Base-by-base conservation (phyloP, 345 rosid genomes). In the Lagerstroemia speciosa region DNA sequence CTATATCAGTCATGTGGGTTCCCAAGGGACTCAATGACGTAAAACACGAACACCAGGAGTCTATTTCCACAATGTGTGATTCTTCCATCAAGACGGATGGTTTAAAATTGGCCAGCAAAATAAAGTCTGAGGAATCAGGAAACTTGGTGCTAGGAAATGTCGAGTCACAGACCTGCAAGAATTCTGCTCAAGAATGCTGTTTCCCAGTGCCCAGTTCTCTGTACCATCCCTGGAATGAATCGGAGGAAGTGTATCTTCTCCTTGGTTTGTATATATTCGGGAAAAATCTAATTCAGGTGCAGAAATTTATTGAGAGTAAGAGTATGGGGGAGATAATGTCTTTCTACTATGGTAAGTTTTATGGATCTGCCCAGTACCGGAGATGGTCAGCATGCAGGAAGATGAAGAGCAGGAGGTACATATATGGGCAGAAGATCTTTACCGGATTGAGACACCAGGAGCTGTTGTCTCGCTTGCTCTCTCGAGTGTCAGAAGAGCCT, bases 201-300 rank as follows among this genome's bases (percentile, higher is more conserved):
- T 50, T 45, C 63, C 72, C 53, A 38, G 82, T 80, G 61, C 88
- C 91, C 45, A 83, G 88, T 67, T 72, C 76, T 36, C 8, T 37
- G 8, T 62, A 43, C 57, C 76, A 65, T 19, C 16, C 63, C 63
- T 82, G 85, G 85, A 73, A 71, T 24, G 77, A 82, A 62, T 32
- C 36, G 5, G 86, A 84, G 62, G 77, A 73, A 66, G 76, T 70
- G 19, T 41, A 76, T 74, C 81, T 86, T 72, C 74, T 86, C 65
- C 85, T 86, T 69, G 88, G 88, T 48, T 73, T 86, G 65, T 86
- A 86, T 71, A 84, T 86, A 43, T 86, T 82, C 67, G 91, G 91
- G 63, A 86, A 84, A 75, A 82, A 86, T 71, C 83, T 86, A 57
- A 62, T 78, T 73, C 69, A 68, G 66, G 85, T 84, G 68, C 76